Conservation (phyloP, 2,329 filamentous ascomycete genomes). For the Colletotrichum brevisporum region DNA sequence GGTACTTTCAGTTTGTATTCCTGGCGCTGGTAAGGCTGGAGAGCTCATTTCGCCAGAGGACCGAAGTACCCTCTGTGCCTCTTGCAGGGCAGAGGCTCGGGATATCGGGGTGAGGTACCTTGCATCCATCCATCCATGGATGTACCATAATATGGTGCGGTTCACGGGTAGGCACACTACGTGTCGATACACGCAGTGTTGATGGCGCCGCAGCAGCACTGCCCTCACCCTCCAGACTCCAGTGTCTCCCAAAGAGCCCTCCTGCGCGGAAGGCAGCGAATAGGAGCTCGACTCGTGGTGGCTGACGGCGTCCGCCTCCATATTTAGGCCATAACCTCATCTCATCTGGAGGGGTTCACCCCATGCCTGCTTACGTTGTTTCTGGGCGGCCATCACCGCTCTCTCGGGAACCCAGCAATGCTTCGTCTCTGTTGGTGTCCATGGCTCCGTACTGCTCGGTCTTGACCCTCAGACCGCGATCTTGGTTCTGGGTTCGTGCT, state of each 20-base stretch:
- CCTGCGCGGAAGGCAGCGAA: constrained; percentile 4
- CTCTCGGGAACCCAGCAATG: background rate
- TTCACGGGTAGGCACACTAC: constrained; percentile 1
- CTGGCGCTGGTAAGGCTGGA: constrained; percentile 23
- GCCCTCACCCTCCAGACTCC: constrained; percentile 8
- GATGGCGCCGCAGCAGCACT: constrained; percentile 17
- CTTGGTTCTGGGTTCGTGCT: background rate
- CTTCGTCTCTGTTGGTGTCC: background rate
- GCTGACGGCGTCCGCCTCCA: constrained; percentile 36
- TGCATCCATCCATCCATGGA: too few relatives aligned
- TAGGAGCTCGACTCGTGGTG: constrained; percentile 26
- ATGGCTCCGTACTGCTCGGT: background rate
- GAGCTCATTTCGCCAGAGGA: constrained; percentile 1
- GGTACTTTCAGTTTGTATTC: background rate
- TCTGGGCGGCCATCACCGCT: constrained; percentile 17
- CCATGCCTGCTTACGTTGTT: constrained; percentile 26
- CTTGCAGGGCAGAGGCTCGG: background rate
- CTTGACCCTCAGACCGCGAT: background rate
- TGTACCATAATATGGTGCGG: background rate
- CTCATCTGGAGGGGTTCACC: constrained; percentile 19
- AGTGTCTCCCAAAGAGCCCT: background rate
- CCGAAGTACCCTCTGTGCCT: too few relatives aligned
- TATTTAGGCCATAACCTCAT: constrained; percentile 28
- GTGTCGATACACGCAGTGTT: constrained; percentile 4
- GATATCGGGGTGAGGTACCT: constrained; percentile 3